phyloP scores from a whole-genome alignment of 2,329 filamentous ascomycete genomes.

The Pestalotiopsis sp. region DNA sequence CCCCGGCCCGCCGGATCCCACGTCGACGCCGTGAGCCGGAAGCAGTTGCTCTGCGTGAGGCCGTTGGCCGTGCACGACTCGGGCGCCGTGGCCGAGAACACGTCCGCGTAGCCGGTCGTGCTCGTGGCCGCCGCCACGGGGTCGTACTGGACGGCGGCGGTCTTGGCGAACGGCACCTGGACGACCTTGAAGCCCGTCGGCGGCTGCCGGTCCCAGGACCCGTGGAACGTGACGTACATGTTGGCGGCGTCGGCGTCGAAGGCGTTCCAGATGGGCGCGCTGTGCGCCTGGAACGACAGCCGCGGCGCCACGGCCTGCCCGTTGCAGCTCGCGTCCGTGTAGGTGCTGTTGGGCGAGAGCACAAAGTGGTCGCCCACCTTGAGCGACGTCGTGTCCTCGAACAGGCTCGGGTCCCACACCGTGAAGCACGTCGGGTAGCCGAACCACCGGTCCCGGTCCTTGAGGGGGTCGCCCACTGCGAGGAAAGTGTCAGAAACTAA shows the following conservation, averaged over 20 bases:
- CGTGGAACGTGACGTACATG: slow-evolving; percentile 63
- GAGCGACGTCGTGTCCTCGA: slow-evolving; percentile 31
- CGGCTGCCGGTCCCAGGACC: slow-evolving; percentile 48
- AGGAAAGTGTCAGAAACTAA: slow-evolving; percentile 25
- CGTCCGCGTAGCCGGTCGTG: slow-evolving; percentile 29
- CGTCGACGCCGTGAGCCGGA: slow-evolving; percentile 31
- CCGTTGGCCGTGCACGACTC: slow-evolving; percentile 32
- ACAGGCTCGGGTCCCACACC: slow-evolving; percentile 38
- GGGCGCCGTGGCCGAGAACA: slow-evolving; percentile 33
- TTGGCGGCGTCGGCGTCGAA: slow-evolving; percentile 57
- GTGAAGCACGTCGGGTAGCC: slow-evolving; percentile 55
- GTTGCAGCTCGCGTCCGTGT: slow-evolving; percentile 25
- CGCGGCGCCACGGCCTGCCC: slow-evolving; percentile 35
- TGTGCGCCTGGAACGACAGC: slow-evolving; percentile 56
- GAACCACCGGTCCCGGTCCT: slow-evolving; percentile 49
- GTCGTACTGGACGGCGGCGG: slow-evolving; percentile 26
- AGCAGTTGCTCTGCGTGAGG: slow-evolving; percentile 36
- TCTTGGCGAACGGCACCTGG: slow-evolving; percentile 31
- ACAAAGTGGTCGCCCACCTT: slow-evolving; percentile 34
- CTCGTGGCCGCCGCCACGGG: slow-evolving; percentile 30
- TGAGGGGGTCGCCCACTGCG: slow-evolving; percentile 53
- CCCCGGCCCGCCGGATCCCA: slow-evolving; percentile 36
- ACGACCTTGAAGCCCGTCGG: slow-evolving; percentile 37
- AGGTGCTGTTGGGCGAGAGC: slow-evolving; percentile 28
- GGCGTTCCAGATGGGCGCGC: slow-evolving; percentile 63